phyloP scores from a whole-genome alignment of 371 early-diverging fungal species.

The Lichtheimia ramosa region DNA sequence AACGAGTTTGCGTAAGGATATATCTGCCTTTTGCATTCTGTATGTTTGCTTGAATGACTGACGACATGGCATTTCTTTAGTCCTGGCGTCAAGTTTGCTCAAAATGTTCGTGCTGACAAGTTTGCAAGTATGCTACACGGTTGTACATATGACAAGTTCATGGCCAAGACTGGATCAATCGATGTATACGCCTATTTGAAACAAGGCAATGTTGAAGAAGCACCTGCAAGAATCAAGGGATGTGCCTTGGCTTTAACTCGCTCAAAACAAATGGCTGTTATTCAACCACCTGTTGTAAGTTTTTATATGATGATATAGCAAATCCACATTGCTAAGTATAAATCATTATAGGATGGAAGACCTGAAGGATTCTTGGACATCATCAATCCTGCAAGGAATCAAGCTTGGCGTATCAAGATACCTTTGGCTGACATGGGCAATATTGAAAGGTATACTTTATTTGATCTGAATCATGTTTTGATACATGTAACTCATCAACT shows the following conservation, averaged over 20 bases:
- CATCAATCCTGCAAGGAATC: constrained; percentile 52
- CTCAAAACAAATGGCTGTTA: constrained; percentile 60
- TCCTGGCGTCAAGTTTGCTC: constrained; percentile 22
- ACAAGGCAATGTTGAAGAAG: constrained; percentile 2
- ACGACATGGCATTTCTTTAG: neutral
- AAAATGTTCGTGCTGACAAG: constrained; percentile 14
- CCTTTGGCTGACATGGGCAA: constrained; percentile 59
- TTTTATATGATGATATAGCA: neutral
- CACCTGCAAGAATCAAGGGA: constrained; percentile 43
- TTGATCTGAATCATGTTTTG: neutral
- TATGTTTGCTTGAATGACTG: neutral
- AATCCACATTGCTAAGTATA: neutral
- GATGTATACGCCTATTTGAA: constrained; percentile 28
- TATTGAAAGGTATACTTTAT: constrained; percentile 17
- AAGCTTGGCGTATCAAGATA: constrained; percentile 62
- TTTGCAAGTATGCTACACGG: constrained; percentile 34
- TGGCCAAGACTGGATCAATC: constrained; percentile 10
- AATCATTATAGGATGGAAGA: constrained; percentile 52
- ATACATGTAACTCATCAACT: constrained; percentile 4
- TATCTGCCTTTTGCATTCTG: neutral
- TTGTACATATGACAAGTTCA: constrained; percentile 29
- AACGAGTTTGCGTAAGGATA: constrained; percentile 22
- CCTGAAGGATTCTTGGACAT: constrained; percentile 65
- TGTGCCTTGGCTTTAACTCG: constrained; percentile 43
- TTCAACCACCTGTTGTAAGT: constrained; percentile 44